Conservation (phyloP, 2,329 filamentous ascomycete genomes). For the Fonsecaea erecta region DNA sequence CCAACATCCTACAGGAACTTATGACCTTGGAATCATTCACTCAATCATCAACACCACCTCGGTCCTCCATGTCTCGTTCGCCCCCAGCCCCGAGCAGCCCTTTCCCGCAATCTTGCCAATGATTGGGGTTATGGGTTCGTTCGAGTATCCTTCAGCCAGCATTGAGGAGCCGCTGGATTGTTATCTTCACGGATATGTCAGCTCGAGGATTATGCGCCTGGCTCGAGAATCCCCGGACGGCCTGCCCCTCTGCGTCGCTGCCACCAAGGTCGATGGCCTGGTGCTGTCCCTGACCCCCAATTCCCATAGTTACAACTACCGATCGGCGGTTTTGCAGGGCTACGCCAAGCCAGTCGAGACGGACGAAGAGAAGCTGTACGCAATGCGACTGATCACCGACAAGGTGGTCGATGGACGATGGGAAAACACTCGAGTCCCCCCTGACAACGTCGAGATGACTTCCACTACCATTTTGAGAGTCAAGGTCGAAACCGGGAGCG, state of each 20-base stretch:
- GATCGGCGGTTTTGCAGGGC: slow-evolving; percentile 77
- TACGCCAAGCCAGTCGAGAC: slow-evolving; percentile 70
- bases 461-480: slow-evolving; percentile 75
- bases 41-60: slow-evolving; percentile 73
- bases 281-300: slow-evolving; percentile 80
- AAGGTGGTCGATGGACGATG: slow-evolving; percentile 72
- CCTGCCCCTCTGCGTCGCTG: slow-evolving; percentile 73
- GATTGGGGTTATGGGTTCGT: slow-evolving; percentile 82
- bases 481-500: slow-evolving; percentile 70
- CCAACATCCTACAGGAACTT: slow-evolving; percentile 60
- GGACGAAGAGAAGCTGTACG: slow-evolving; percentile 72
- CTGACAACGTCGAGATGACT: slow-evolving; percentile 73
- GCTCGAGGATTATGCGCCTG: slow-evolving; percentile 74
- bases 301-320: slow-evolving; percentile 85
- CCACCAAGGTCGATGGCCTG: slow-evolving; percentile 77
- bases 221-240: slow-evolving; percentile 56
- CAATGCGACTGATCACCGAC: slow-evolving; percentile 79
- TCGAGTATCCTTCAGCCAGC: slow-evolving; percentile 63
- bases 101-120: slow-evolving; percentile 82
- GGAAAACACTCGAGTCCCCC: slow-evolving; percentile 70
- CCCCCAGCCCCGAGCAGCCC: slow-evolving; percentile 61
- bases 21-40: slow-evolving; percentile 75
- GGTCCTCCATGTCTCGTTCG: slow-evolving; percentile 81
- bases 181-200: slow-evolving; percentile 86
- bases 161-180: slow-evolving; percentile 70